A percentile compares a stretch with the other conserved stretches of the same genome.
Conservation (phyloP, 2,329 filamentous ascomycete species). For the Leptographium galeiforme region DNA sequence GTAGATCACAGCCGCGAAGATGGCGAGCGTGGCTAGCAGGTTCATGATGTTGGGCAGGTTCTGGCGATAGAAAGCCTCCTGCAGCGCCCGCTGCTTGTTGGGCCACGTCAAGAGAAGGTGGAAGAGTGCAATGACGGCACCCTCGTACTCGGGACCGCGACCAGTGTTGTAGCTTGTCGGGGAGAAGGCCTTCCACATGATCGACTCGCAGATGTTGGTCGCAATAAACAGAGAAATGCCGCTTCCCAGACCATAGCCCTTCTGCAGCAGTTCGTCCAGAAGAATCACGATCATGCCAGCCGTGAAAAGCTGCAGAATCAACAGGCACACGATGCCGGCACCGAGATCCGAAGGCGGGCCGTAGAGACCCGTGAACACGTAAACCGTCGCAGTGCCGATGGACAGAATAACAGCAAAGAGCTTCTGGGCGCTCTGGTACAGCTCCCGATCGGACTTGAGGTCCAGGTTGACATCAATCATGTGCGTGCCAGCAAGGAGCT, state of each 20-base stretch:
- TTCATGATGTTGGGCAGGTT: slow-evolving; percentile 99
- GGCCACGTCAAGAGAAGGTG: slow-evolving; percentile 97
- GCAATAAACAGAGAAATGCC: slow-evolving; percentile 99
- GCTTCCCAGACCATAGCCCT: slow-evolving; percentile 95
- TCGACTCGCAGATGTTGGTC: slow-evolving; percentile 99
- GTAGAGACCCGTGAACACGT: slow-evolving; percentile 96
- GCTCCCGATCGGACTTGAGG: slow-evolving; percentile 98
- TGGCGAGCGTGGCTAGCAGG: slow-evolving; percentile 77
- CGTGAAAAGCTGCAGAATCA: slow-evolving; percentile 94
- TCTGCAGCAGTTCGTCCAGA: slow-evolving; percentile 96
- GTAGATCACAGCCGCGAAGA: slow-evolving; percentile 98
- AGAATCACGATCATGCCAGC: slow-evolving; percentile 98
- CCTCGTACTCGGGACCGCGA: slow-evolving; percentile 97
- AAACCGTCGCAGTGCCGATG: slow-evolving; percentile 94
- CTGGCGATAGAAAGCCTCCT: slow-evolving; percentile 98
- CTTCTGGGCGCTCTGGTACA: slow-evolving; percentile 99
- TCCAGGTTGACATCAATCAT: slow-evolving; percentile 99
- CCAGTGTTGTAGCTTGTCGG: slow-evolving; percentile 99
- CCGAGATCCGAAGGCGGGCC: slow-evolving; percentile 93
- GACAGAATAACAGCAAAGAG: slow-evolving; percentile 95
- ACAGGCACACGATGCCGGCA: slow-evolving; percentile 93
- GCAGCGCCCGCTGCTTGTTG: slow-evolving; percentile 97
- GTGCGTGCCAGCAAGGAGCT: slow-evolving; percentile 97
- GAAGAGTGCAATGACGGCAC: slow-evolving; percentile 93
- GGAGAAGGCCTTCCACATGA: slow-evolving; percentile 99